These are phyloP conservation scores for Acanthamoeba polyphaga DNA, from an alignment of 208 protist species.

Conservation along the genomic window DNA sequence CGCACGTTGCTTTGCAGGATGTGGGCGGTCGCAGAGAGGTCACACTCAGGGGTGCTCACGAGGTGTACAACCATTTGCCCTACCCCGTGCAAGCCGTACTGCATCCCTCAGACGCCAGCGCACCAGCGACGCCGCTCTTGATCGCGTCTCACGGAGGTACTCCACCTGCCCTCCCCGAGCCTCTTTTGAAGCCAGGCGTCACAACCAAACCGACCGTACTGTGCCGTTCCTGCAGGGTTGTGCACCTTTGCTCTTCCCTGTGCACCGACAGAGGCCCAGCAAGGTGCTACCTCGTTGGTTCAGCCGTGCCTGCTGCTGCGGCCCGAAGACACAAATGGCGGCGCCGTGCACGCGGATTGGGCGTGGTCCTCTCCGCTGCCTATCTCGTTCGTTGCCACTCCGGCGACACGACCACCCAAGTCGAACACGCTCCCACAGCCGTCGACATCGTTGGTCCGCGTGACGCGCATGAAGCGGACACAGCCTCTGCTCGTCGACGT, in stretches of 20 bases:
- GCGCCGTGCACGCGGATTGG: background rate
- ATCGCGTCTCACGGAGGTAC: background rate
- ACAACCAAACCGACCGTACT: background rate
- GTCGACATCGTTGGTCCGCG: conserved; percentile 22
- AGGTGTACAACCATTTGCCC: conserved; percentile 44
- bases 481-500: background rate
- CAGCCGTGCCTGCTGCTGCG: conserved; percentile 12
- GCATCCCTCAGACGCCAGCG: background rate
- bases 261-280: background rate
- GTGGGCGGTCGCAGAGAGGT: background rate
- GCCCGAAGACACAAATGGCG: background rate
- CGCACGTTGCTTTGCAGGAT: background rate
- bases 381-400: background rate
- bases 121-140: background rate
- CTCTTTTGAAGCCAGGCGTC: background rate
- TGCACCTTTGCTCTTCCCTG: conserved; percentile 23
- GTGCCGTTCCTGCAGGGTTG: background rate
- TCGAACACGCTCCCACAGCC: background rate
- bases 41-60: background rate
- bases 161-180: background rate
- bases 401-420: background rate
- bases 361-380: conserved; percentile 5
- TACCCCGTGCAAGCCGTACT: conserved; percentile 31
- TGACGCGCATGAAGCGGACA: background rate
- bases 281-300: background rate